Percentiles rank a stretch among this genome's conserved stretches.
These are phyloP conservation scores for Metschnikowia cerradonensis DNA, from an alignment of 805 yeast species.

Conservation along the genomic window DNA sequence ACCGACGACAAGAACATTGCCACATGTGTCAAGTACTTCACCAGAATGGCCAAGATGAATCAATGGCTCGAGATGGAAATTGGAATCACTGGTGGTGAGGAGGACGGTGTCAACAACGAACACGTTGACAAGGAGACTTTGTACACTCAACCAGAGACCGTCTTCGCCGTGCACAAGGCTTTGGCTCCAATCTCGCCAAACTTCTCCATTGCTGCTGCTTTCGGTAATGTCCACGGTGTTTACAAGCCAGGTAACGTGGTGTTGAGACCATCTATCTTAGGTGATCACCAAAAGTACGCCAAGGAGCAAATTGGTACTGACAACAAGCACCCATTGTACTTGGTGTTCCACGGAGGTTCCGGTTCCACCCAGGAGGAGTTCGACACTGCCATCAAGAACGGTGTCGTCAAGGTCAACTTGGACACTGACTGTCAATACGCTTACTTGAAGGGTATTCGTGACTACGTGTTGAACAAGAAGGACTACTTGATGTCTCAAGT, in stretches of 20 bases:
- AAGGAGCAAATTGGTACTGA: constrained; percentile 55
- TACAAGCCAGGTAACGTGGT: constrained; percentile 98
- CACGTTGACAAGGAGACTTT: constrained; percentile 79
- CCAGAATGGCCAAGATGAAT: constrained; percentile 86
- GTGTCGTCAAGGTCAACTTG: constrained; percentile 98
- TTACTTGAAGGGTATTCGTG: constrained; percentile 94
- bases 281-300: constrained; percentile 92
- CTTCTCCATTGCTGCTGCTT: constrained; percentile 99
- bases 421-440: constrained; percentile 99
- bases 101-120: constrained; percentile 99
- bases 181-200: constrained; percentile 88
- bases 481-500: constrained; percentile 86
- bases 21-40: constrained; percentile 91
- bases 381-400: constrained; percentile 83
- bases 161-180: constrained; percentile 86
- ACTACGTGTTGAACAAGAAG: constrained; percentile 92
- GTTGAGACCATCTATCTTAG: constrained; percentile 87
- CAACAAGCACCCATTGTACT: constrained; percentile 73
- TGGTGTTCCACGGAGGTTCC: constrained; percentile 99
- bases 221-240: constrained; percentile 99
- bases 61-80: constrained; percentile 99
- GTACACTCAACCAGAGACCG: constrained; percentile 95
- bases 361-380: constrained; percentile 93
- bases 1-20: constrained; percentile 92
- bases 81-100: constrained; percentile 99